Evolutionary conservation across 208 protist species (phyloP), one percentile per base, ranked within the genome.

Genomic region (Trypanosoma scelopori): DNA sequence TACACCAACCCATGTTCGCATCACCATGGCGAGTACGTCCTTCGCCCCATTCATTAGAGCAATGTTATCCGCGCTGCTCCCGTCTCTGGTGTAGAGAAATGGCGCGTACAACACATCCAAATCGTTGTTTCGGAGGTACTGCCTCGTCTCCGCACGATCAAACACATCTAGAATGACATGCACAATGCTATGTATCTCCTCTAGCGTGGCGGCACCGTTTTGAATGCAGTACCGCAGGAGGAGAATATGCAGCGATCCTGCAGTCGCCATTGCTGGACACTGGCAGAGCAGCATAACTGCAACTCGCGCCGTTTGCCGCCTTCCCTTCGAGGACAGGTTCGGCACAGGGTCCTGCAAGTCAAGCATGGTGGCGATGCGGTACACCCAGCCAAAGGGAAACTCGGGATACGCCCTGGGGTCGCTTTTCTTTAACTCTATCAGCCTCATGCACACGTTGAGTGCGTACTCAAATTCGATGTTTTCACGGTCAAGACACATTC

Each of bases 321-420:
- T 76, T 16, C 80, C 73, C 70, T 92, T 91, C 11, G 74, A 71
- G 27, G 64, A 59, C n/a, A 87, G 45, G n/a, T 75, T 69, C 57
- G 74, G 78, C 7, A 82, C 49, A 5, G 79, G 56, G 16, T 80
- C 72, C 43, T 85, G 76, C 1, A 69, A 20, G 32, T 84, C 75
- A 18, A 96, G 55, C 37, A 96, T 56, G 4, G 85, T 65, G 32
- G 53, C 53, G 27, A 96, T 71, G n/a, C 91, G 87, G 57, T 89
- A 91, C 22, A 92, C 67, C 87, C 90, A 95, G 23, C 90, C 79
- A 58, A 89, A 92, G 0, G 90, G 90, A 56, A 93, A 62, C 2
- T 60, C 74, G 1, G 81, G 77, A 57, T 78, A 92, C 37, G 66
- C 65, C 62, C 77, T 78, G n/a, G 72, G 55, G 47, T 83, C 65